Conservation (phyloP, 805 yeast species). For the Nakazawaea holstii region DNA sequence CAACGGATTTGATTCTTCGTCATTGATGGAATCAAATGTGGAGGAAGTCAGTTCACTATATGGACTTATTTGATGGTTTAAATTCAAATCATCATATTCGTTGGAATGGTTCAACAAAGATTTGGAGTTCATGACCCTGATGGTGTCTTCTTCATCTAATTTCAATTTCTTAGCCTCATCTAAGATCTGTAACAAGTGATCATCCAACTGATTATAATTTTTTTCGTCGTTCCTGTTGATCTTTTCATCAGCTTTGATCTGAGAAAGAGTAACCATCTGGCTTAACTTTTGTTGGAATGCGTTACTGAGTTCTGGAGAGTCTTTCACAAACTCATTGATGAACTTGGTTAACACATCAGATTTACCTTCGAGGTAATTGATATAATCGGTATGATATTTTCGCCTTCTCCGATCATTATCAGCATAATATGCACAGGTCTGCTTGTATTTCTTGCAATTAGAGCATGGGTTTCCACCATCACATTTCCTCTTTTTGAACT, state of each 20-base stretch:
- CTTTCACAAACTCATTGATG: constrained; percentile 18
- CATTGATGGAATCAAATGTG: background rate
- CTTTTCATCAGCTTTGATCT: constrained; percentile 22
- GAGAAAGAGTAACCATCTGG: constrained; percentile 20
- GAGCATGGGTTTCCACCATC: constrained; percentile 22
- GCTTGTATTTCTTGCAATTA: constrained; percentile 15
- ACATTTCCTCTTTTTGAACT: constrained; percentile 16
- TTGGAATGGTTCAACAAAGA: constrained; percentile 1
- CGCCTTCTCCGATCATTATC: constrained; percentile 25
- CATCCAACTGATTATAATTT: constrained; percentile 1
- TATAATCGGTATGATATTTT: constrained; percentile 28
- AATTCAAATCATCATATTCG: constrained; percentile 1
- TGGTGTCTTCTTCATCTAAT: constrained; percentile 9
- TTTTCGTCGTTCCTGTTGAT: constrained; percentile 11
- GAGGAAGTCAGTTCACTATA: constrained; percentile 7
- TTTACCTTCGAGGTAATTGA: constrained; percentile 22
- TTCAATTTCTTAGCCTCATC: constrained; percentile 4
- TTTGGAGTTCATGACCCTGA: background rate
- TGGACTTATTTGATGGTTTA: background rate
- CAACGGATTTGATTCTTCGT: constrained; percentile 5
- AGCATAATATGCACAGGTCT: constrained; percentile 17
- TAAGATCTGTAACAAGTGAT: constrained; percentile 2
- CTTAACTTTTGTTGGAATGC: constrained; percentile 18
- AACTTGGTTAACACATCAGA: constrained; percentile 17
- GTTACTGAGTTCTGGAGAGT: constrained; percentile 16